phyloP scores from a whole-genome alignment of 2,329 filamentous ascomycete genomes.

The Penicillium sclerotigenum region DNA sequence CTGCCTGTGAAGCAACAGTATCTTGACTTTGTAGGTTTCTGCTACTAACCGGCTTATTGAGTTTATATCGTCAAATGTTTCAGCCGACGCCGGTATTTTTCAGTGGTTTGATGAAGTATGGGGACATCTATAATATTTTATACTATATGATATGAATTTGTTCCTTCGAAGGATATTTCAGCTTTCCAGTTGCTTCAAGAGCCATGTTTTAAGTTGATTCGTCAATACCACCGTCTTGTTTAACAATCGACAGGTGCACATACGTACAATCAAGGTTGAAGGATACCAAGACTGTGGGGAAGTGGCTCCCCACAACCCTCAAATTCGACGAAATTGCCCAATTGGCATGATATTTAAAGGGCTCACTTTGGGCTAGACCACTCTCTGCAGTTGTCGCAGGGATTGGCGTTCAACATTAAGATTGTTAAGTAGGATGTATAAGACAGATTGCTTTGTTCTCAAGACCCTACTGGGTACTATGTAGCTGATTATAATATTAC shows the following conservation, averaged over 20 bases:
- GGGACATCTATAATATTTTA: background rate
- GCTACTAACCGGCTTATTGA: background rate
- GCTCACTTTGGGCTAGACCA: background rate
- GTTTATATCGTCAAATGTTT: background rate
- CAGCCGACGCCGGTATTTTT: background rate
- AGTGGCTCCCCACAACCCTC: background rate
- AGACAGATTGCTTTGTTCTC: no score
- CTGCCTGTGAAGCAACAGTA: background rate
- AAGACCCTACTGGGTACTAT: background rate
- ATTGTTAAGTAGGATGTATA: background rate
- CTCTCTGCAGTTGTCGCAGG: background rate
- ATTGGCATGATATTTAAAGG: background rate
- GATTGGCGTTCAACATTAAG: background rate
- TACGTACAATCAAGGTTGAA: background rate
- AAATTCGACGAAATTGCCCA: background rate
- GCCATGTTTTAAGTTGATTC: background rate
- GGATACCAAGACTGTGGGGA: slow-evolving; percentile 4
- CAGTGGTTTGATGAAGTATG: background rate
- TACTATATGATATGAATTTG: background rate
- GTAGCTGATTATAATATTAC: background rate
- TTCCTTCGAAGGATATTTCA: background rate
- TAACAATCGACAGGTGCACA: background rate
- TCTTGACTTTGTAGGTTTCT: background rate
- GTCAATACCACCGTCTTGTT: no score
- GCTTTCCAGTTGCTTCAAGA: background rate